Base-by-base conservation (phyloP, 768 basidiomycete genomes). In the Termitomyces sp. region DNA sequence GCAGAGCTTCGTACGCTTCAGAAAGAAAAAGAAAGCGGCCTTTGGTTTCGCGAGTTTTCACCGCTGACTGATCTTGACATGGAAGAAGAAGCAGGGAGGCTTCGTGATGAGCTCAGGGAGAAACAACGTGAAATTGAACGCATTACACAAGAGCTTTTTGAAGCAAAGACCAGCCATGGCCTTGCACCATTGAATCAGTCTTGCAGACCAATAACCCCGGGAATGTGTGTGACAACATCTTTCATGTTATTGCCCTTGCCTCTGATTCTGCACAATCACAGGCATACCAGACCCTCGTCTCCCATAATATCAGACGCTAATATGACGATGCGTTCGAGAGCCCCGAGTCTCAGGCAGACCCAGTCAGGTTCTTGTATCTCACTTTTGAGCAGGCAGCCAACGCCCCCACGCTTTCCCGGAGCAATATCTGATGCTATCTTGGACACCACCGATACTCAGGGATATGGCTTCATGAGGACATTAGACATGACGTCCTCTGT, bases 351-450 rank as follows among this genome's bases (percentile, higher is more conserved):
- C 36, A 55, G 75, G 30, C 71, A 78, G 40, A 81, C 81, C 7
- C 73, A 75, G 56, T 81, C 81, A 10, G 81, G 82, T 2, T 79
- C 82, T 3, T 63, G 74, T 50, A 82, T 83, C 58, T 73, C 77
- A 50, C 66, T 72, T 36, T 43, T 79, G 38, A 82, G 78, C 69
- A 78, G 78, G 61, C 80, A 72, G 26, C 80, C 81, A 10, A 82
- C 81, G 1, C 82, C 82, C 55, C 79, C 79, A 23, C 79, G 75
- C 63, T 58, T 63, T 4, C 63, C 63, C 13, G 63, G 61, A 32
- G 56, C 51, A 12, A 35, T 14, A 12, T 58, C 50, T 20, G 61
- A 50, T 9, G 54, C 50, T 13, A 23, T 59, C 18, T 6, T 23
- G 14, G 43, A 55, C 30, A 51, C 16, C 13, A 14, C 26, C 6